Conservation (phyloP, 441 rosid genomes). For the Corymbia calophylla region DNA sequence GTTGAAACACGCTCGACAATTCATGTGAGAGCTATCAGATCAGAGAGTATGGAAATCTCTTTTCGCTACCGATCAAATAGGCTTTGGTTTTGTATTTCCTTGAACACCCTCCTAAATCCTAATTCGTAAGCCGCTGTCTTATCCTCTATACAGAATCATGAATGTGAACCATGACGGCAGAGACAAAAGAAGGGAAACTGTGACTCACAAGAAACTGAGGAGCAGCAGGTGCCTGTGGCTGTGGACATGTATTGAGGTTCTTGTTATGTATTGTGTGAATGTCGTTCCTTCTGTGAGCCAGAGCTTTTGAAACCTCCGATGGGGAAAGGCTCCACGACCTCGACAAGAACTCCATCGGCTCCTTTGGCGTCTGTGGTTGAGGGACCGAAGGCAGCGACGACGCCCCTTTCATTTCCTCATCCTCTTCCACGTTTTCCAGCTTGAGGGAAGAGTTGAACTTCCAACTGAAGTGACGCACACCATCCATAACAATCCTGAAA, state of each 20-base stretch:
- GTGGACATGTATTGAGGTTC: constrained; percentile 14
- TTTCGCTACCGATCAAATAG: neutral
- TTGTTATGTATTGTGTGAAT: constrained; percentile 8
- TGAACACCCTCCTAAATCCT: neutral
- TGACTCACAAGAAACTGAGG: constrained; percentile 12
- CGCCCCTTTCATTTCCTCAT: constrained; percentile 27
- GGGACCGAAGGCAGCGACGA: constrained; percentile 41
- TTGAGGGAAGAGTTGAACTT: constrained; percentile 26
- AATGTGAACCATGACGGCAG: neutral
- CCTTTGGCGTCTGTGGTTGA: constrained; percentile 77
- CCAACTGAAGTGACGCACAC: constrained; percentile 35
- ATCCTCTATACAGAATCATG: neutral
- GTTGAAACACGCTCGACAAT: neutral
- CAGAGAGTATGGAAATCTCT: neutral
- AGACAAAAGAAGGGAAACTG: neutral
- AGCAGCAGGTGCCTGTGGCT: constrained; percentile 25
- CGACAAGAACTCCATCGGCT: constrained; percentile 88
- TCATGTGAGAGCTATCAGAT: neutral
- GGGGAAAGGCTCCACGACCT: constrained; percentile 96
- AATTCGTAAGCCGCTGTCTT: neutral
- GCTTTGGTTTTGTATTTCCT: neutral
- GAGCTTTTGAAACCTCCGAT: constrained; percentile 90
- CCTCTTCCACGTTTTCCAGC: constrained; percentile 53
- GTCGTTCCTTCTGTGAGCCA: constrained; percentile 62
- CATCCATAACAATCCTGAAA: constrained; percentile 30